Evolutionary conservation across 371 early-diverging fungal genomes (phyloP).

Genomic region (Mucor saturninus): DNA sequence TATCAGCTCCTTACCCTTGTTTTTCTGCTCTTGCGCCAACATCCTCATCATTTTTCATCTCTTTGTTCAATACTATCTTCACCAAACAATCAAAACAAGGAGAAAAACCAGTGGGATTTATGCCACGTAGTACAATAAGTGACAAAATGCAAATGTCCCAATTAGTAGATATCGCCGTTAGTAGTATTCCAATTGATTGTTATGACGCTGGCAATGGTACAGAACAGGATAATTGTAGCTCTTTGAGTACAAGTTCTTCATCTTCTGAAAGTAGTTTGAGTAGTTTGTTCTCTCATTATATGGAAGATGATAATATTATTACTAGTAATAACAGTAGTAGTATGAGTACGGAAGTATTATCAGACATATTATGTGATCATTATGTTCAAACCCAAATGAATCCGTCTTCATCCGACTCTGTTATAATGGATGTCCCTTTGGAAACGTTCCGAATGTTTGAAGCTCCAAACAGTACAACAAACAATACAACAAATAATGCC

Average conservation of each 20-base stretch:
- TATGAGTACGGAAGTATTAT: constrained; percentile 28
- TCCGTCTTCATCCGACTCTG: constrained; percentile 22
- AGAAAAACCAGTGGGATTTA: constrained; percentile 27
- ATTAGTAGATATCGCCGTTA: constrained; percentile 11
- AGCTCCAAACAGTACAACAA: constrained; percentile 24
- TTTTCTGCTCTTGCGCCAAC: constrained; percentile 13
- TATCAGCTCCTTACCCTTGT: constrained; percentile 30
- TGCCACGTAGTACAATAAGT: constrained; percentile 21
- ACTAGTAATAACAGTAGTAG: constrained; percentile 6
- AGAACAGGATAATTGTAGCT: constrained; percentile 17
- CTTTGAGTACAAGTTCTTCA: constrained; percentile 16
- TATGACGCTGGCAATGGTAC: constrained; percentile 5
- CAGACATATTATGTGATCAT: constrained; percentile 48
- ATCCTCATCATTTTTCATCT: constrained; percentile 21
- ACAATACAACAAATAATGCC: background rate
- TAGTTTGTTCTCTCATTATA: constrained; percentile 7
- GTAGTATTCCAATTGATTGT: constrained; percentile 28
- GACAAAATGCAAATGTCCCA: constrained; percentile 20
- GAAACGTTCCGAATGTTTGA: constrained; percentile 36
- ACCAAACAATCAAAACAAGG: constrained; percentile 12
- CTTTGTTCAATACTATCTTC: constrained; percentile 20
- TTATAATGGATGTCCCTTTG: constrained; percentile 27
- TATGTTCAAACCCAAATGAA: constrained; percentile 36
- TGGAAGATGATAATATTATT: constrained; percentile 15
- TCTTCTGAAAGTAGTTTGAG: constrained; percentile 11